Base-by-base conservation (phyloP, 2,329 filamentous ascomycete genomes). In the Beauveria sp. region DNA sequence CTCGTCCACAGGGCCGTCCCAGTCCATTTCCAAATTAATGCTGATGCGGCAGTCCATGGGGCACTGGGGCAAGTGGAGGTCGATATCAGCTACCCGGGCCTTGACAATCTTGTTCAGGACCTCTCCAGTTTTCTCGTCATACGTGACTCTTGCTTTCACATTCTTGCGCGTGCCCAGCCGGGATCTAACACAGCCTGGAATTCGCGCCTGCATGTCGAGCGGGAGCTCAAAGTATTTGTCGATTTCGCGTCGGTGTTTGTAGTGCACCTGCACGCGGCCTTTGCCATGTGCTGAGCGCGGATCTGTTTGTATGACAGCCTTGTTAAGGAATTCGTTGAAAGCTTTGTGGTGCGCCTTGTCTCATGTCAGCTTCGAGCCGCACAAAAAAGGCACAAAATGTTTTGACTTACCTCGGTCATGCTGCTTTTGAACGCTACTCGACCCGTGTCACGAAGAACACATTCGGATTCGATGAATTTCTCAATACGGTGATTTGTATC, bases 11-110 rank as follows among this genome's bases (percentile, higher is more conserved):
- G 89, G 69, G 1, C 92, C 91, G 3, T 91, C 82, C 78, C 87
- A 96, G 59, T 88, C 83, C 84, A 96, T 92, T 84, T 99, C 96
- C 2, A 99, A 82, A 70, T 96, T 98, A 70, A 99, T 86, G 68
- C 91, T 96, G 67, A 99, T 87, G 12, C 95, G 90, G 75, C 92
- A 96, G 74, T 99, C 95, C 69, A 97, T 90, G 3, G 85, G 84
- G 9, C 83, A 84, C 55, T 79, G 78, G 0, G 95, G 93, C 67
- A 91, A 89, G 74, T 89, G 88, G 20, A 99, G 82, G 68, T 96
- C 89, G n/a, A 97, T 77, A 71, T 99, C 92, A 28, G 85, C 87
- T 16, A 98, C 81, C n/a, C 92, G 86, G 28, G 87, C 86, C 78
- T 99, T 99, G 74, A 99, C 86, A 68, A 99, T 97, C 72, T 90